Conservation (phyloP, 1,284 basidiomycete species). For the Phellopilus nigrolimitatus region DNA sequence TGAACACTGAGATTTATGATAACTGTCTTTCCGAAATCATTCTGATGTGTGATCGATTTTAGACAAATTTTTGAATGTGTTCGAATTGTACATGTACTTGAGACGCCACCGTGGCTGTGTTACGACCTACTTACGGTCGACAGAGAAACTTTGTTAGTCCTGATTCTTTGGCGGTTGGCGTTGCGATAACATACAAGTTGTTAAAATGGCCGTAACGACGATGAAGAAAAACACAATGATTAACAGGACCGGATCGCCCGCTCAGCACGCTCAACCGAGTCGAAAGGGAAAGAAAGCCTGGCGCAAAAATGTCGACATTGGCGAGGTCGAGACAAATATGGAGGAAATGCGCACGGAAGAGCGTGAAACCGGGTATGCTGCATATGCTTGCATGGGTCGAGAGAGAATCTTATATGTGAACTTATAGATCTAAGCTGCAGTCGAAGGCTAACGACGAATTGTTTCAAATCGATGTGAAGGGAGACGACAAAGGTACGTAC, state of each 20-base stretch:
- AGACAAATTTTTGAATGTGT: too few species aligned
- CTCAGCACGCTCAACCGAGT: constrained; percentile 67
- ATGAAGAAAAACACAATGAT: constrained; percentile 10
- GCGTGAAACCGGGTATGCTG: constrained; percentile 64
- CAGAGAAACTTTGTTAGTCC: too few species aligned
- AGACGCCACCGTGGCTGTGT: too few species aligned
- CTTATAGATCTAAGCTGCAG: constrained; percentile 46
- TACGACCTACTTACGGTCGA: too few species aligned
- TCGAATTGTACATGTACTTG: too few species aligned
- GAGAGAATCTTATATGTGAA: constrained; percentile 1
- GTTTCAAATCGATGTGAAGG: constrained; percentile 75
- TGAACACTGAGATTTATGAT: too few species aligned
- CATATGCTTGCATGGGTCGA: constrained; percentile 4
- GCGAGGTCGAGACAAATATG: constrained; percentile 67
- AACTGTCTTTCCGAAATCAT: too few species aligned
- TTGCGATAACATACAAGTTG: too few species aligned
- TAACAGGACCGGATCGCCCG: constrained; percentile 39
- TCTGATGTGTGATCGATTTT: too few species aligned
- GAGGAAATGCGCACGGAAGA: constrained; percentile 77
- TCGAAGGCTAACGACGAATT: constrained; percentile 67
- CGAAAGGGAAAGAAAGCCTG: constrained; percentile 89
- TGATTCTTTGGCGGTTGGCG: too few species aligned
- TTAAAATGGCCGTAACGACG: constrained; percentile 1
- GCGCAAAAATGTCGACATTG: constrained; percentile 88
- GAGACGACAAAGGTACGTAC: constrained; percentile 68